Base-by-base conservation (phyloP, 768 basidiomycete species). In the Panaeolus papilionaceus region DNA sequence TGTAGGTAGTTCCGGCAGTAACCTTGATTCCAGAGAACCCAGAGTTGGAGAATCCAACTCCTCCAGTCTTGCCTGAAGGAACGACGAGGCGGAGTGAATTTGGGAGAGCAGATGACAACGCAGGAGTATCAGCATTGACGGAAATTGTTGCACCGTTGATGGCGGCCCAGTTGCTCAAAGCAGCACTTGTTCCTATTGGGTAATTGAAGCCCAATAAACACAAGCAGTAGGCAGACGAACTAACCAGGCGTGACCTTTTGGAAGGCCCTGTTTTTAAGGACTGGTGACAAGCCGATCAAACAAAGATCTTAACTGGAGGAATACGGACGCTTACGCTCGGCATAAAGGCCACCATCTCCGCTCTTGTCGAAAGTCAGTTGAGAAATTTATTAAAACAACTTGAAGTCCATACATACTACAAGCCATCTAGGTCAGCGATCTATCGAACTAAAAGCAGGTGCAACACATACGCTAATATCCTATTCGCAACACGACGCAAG, bases 311-410 rank as follows among this genome's bases (percentile, higher is more conserved):
- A 16, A 16, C 11, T 9, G 0, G 9, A 16, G 9, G 11, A 3
- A 37, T 1, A 28, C 37, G 16, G 10, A 14, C 14, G 11, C 69
- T 54, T 38, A 70, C 69, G 69, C 45, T 70, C 69, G n/a, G 69
- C 67, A 62, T 70, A 70, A 28, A 70, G 64, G 14, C 69, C 69
- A 7, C 69, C 67, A 63, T 70, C 69, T 49, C 67, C 67, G 38
- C 69, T 68, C 69, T 70, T 44, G 33, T 10, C 38, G 4, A 58
- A 28, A 12, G 14, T 58, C 16, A 58, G 54, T 16, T 58, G 2
- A 1, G 8, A 18, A 5, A 7, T 14, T 12, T 37, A 1, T 9
- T 12, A 28, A 37, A 33, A 33, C 2, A 33, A 33, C 8, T 16
- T 1, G 3, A 18, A 16, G 8, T 28, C 14, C 49, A 26, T 51